Evolutionary conservation across 2,329 filamentous ascomycete genomes (phyloP).

Genomic region (Xylaria sp.): DNA sequence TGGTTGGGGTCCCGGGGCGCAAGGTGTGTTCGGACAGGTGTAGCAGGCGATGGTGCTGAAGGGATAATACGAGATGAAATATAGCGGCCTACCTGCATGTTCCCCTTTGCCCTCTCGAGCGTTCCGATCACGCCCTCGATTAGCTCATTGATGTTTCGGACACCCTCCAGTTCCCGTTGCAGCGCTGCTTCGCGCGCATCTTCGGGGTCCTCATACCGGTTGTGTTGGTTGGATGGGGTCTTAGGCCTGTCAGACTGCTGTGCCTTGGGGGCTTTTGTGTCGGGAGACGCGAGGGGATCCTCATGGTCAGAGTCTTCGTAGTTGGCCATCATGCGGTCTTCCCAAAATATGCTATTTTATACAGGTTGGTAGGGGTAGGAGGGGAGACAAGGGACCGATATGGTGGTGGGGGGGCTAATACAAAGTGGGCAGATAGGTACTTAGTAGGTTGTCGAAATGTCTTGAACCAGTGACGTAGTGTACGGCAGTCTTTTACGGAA

Average conservation of each 20-base stretch:
- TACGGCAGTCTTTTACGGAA: not conserved
- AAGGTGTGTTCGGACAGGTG: not conserved
- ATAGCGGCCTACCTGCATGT: conserved; percentile 72
- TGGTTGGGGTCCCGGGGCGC: conserved; percentile 8
- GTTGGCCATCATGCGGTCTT: conserved; percentile 54
- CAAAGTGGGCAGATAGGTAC: too few species aligned
- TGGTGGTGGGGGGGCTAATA: not conserved
- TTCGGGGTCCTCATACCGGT: conserved; percentile 59
- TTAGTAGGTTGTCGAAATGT: conserved; percentile 4
- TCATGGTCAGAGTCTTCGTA: conserved; percentile 60
- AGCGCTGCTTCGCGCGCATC: conserved; percentile 78
- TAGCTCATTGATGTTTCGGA: conserved; percentile 86
- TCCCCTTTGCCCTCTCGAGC: conserved; percentile 75
- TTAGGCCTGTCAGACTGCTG: conserved; percentile 57
- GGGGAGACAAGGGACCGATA: conserved; percentile 8
- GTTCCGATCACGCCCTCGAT: conserved; percentile 82
- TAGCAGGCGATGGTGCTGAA: not conserved
- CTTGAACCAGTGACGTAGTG: too few species aligned
- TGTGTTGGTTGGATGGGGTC: conserved; percentile 58
- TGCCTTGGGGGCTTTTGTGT: conserved; percentile 45
- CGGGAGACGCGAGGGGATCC: conserved; percentile 58
- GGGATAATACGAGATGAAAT: conserved; percentile 11
- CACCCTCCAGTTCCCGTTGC: conserved; percentile 80
- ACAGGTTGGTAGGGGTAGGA: conserved; percentile 6
- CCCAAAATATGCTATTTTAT: not conserved